These are phyloP conservation scores for Tricholoma sp. DNA, from an alignment of 768 basidiomycete genomes.

Conservation along the genomic window DNA sequence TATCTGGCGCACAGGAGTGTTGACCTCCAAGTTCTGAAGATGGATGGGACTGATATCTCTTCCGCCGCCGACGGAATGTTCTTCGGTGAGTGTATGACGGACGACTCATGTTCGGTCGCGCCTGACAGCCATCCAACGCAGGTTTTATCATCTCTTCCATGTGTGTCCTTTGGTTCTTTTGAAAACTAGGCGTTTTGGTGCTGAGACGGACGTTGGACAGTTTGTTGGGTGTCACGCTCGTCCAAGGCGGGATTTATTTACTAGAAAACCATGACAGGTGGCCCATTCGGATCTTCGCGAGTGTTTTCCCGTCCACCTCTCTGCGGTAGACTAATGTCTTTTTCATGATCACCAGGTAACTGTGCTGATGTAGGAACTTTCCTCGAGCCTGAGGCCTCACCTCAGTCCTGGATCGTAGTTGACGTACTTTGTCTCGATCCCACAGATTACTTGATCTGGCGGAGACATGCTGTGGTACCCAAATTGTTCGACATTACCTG, in stretches of 20 bases:
- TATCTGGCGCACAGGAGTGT: too few relatives aligned
- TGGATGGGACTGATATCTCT: neutral
- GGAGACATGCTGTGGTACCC: slow-evolving; percentile 1
- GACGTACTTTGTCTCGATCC: neutral
- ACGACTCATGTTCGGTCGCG: too few relatives aligned
- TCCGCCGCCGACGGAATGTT: neutral
- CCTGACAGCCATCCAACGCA: neutral
- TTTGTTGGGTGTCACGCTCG: neutral
- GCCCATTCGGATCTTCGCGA: slow-evolving; percentile 1
- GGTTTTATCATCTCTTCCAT: neutral
- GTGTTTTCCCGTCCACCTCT: neutral
- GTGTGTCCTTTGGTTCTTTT: neutral
- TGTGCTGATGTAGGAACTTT: slow-evolving; percentile 1
- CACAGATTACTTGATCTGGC: slow-evolving; percentile 1
- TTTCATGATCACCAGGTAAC: neutral
- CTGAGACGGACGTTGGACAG: neutral
- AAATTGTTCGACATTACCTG: neutral
- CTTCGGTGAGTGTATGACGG: neutral
- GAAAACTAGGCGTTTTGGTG: neutral
- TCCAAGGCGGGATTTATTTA: neutral
- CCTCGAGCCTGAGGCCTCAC: neutral
- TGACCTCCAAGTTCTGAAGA: too few relatives aligned
- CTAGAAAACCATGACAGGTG: slow-evolving; percentile 1
- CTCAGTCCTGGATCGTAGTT: neutral
- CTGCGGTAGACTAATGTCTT: neutral